phyloP scores from a whole-genome alignment of 202 grass and related monocot genomes.

The Carex sylvatica region DNA sequence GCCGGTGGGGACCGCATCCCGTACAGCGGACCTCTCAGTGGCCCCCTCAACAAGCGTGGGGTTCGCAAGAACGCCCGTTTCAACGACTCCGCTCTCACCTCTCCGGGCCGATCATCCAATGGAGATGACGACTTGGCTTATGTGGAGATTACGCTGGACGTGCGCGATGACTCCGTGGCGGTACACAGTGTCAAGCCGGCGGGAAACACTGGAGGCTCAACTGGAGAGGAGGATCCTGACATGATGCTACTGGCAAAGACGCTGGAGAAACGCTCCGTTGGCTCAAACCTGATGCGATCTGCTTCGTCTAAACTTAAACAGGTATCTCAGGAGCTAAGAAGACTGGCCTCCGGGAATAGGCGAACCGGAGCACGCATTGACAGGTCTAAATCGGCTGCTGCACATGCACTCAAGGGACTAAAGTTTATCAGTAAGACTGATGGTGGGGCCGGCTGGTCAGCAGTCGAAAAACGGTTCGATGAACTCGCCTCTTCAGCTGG shows the following conservation, averaged over 20 bases:
- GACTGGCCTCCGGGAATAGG: constrained; percentile 47
- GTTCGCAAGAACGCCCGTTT: constrained; percentile 64
- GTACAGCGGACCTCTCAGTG: constrained; percentile 51
- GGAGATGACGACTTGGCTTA: constrained; percentile 39
- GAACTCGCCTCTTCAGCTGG: constrained; percentile 46
- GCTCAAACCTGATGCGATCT: constrained; percentile 45
- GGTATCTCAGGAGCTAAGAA: constrained; percentile 83
- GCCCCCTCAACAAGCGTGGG: constrained; percentile 55
- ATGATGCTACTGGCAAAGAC: constrained; percentile 53
- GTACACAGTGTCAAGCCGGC: constrained; percentile 75
- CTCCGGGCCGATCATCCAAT: constrained; percentile 8
- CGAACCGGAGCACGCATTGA: constrained; percentile 33
- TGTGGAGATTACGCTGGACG: constrained; percentile 82
- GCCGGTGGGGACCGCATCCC: neutral
- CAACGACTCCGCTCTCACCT: constrained; percentile 44
- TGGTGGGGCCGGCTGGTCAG: constrained; percentile 47
- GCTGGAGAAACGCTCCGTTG: constrained; percentile 54
- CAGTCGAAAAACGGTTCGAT: constrained; percentile 68
- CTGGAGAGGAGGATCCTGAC: constrained; percentile 46
- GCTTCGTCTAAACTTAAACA: constrained; percentile 75
- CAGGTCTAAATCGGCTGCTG: constrained; percentile 59
- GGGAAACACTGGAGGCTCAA: neutral
- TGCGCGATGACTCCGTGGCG: constrained; percentile 71
- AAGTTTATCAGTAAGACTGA: constrained; percentile 88
- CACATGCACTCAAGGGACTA: constrained; percentile 84